Conservation (phyloP, 495 filamentous ascomycete species). For the Aspergillus saccharolyticus region DNA sequence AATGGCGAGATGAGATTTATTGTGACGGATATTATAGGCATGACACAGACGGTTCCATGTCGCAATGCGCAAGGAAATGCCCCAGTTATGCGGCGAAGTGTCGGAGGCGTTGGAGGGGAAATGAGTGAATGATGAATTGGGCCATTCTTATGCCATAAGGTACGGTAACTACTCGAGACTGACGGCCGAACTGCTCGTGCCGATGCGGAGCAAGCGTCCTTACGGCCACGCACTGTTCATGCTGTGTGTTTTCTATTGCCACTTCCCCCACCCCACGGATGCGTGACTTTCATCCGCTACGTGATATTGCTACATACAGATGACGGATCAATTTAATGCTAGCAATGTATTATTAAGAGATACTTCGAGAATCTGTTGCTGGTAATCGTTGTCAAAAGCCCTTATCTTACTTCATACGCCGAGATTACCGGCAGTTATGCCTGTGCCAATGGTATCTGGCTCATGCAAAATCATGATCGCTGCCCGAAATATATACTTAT, state of each 20-base stretch:
- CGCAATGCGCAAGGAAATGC: conserved; percentile 15
- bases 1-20: not conserved
- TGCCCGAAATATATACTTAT: not conserved
- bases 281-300: not conserved
- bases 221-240: not conserved
- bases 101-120: not conserved
- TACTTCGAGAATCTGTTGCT: not conserved
- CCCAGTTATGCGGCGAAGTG: not conserved
- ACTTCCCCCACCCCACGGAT: not conserved
- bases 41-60: conserved; percentile 24
- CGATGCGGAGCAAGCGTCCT: not conserved
- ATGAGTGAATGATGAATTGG: not conserved
- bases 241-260: not conserved
- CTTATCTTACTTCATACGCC: too few species aligned
- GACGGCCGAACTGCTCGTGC: not conserved
- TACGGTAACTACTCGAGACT: not conserved
- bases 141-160: not conserved
- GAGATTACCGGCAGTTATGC: too few species aligned
- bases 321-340: not conserved
- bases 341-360: not conserved
- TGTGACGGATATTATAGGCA: conserved; percentile 12
- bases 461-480: too few species aligned
- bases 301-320: too few species aligned
- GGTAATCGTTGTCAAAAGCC: too few species aligned
- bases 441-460: too few species aligned